These are phyloP conservation scores for Obelidium mucronatum DNA, from an alignment of 192 early-diverging fungal genomes.

Conservation along the genomic window DNA sequence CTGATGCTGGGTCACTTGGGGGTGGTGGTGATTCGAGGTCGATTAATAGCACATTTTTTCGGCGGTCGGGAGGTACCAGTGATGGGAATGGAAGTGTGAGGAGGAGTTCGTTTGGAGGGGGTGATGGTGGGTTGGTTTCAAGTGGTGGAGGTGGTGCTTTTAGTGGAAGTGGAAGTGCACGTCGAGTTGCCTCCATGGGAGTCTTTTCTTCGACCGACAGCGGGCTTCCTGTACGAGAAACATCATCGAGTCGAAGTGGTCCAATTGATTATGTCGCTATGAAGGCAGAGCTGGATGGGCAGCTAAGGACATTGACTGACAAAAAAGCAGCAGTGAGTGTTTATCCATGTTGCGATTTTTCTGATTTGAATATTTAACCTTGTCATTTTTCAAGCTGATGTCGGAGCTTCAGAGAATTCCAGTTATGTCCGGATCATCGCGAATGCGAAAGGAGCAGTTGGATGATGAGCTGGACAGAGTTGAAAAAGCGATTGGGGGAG, in stretches of 20 bases:
- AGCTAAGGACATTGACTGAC: slow-evolving; percentile 5
- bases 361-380: not conserved
- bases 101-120: not conserved
- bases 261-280: slow-evolving; percentile 26
- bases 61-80: not conserved
- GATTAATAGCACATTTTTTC: not conserved
- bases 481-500: slow-evolving; percentile 27
- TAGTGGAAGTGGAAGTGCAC: not conserved
- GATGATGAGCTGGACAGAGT: slow-evolving; percentile 32
- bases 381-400: slow-evolving; percentile 4
- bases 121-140: not conserved
- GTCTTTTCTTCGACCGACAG: not conserved
- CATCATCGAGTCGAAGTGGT: too few relatives aligned
- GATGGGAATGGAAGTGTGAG: not conserved
- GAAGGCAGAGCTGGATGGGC: slow-evolving; percentile 19
- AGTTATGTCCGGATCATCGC: not conserved
- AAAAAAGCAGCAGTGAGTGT: slow-evolving; percentile 23
- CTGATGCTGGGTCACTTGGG: too few relatives aligned
- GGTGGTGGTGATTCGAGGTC: not conserved
- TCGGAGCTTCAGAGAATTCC: slow-evolving; percentile 29
- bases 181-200: not conserved
- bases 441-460: slow-evolving; percentile 22
- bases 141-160: not conserved
- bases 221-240: not conserved
- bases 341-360: not conserved